Conservation (phyloP, 768 basidiomycete species). For the Nidula microcarpa region DNA sequence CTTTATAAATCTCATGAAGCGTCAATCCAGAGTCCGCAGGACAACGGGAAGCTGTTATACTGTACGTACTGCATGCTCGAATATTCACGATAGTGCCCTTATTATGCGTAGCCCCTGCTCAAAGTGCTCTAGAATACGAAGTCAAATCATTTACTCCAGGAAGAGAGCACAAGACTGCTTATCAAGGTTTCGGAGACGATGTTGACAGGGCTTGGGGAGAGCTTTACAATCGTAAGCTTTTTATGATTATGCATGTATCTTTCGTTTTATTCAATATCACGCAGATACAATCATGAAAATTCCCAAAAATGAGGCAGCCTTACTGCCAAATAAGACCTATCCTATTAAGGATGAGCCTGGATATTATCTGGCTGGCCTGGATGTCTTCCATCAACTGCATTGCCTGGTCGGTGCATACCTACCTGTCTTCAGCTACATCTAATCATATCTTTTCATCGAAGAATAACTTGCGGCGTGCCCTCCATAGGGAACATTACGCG, state of each 20-base stretch:
- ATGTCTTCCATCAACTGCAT: conserved; percentile 21
- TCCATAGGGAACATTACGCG: conserved; percentile 12
- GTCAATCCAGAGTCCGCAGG: no score
- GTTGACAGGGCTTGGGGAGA: conserved; percentile 11
- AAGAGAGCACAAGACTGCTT: conserved; percentile 8
- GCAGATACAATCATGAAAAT: conserved; percentile 12
- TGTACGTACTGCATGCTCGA: neutral
- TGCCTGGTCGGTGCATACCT: conserved; percentile 13
- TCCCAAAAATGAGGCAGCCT: conserved; percentile 12
- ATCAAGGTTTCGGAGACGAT: conserved; percentile 8
- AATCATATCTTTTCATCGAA: neutral
- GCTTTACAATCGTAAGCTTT: conserved; percentile 7
- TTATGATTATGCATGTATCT: neutral
- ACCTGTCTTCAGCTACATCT: neutral
- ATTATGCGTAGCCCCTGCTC: conserved; percentile 3
- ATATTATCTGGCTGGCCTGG: conserved; percentile 15
- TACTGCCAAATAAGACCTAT: conserved; percentile 16
- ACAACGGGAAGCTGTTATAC: neutral
- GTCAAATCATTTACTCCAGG: conserved; percentile 7
- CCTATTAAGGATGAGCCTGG: conserved; percentile 13
- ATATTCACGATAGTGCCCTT: neutral
- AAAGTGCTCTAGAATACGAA: conserved; percentile 3
- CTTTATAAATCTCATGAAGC: no score
- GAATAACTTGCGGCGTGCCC: conserved; percentile 12
- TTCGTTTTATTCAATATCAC: neutral